Conservation (phyloP, 257 asterid species). For the Plectranthus barbatus region DNA sequence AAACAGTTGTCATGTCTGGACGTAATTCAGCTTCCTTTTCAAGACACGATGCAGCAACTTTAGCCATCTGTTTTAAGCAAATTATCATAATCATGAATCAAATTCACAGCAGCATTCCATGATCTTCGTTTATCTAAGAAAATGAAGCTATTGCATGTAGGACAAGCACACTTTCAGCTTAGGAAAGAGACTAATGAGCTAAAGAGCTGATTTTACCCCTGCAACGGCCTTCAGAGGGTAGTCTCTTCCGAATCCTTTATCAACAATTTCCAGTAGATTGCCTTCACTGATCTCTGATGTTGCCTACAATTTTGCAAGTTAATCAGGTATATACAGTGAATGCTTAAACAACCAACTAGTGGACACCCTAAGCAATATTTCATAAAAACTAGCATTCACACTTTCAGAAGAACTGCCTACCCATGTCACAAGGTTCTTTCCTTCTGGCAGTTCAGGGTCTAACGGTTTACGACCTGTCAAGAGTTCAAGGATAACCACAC, state of each 20-base stretch:
- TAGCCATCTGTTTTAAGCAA: slow-evolving; percentile 36
- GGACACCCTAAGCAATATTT: no score
- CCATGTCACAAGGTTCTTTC: slow-evolving; percentile 23
- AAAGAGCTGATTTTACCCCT: slow-evolving; percentile 25
- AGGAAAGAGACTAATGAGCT: no score
- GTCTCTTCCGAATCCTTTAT: slow-evolving; percentile 32
- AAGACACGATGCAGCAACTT: slow-evolving; percentile 40
- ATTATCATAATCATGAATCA: not conserved
- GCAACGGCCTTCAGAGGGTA: slow-evolving; percentile 52
- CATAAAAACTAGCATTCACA: no score
- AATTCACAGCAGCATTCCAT: not conserved
- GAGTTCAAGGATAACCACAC: slow-evolving; percentile 28
- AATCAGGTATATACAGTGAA: not conserved
- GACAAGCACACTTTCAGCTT: no score
- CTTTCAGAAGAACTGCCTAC: slow-evolving; percentile 13
- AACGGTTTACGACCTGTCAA: slow-evolving; percentile 21
- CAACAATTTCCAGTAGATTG: slow-evolving; percentile 41
- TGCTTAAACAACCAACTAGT: no score
- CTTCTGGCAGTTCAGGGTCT: slow-evolving; percentile 11
- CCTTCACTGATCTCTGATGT: slow-evolving; percentile 43
- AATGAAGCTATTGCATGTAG: no score
- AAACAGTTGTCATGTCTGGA: slow-evolving; percentile 39
- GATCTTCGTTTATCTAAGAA: no score
- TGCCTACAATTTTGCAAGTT: slow-evolving; percentile 23
- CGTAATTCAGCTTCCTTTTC: slow-evolving; percentile 34